Evolutionary conservation across 139 green algal genomes (phyloP), one percentile per base, ranked within the genome.

Genomic region (Chlamydomonas schloesseri): DNA sequence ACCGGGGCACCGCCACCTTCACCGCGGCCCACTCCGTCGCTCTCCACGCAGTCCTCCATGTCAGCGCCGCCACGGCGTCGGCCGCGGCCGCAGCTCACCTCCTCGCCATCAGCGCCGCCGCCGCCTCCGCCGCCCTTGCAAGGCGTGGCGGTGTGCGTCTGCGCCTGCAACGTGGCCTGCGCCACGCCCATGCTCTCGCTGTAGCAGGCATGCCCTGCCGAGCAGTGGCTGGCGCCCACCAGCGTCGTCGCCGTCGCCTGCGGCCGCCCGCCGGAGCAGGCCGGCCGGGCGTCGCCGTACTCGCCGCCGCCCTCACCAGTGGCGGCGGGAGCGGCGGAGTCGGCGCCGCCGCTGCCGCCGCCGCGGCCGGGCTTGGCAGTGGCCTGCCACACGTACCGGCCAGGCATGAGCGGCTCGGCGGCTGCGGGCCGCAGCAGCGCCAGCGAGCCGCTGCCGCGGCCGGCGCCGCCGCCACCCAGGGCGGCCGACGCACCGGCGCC

Each of bases 371-470:
- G 50, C 14, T 47, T 55, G 34, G 76, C 71, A 2, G 76, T 83
- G 4, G 79, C 65, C 67, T 85, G 67, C 79, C 79, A 85, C 31
- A 85, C 79, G 67, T 85, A 85, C 8, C 79, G 79, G 0, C 79
- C 79, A 0, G 79, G 79, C 79, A 85, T 85, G n/a, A 85, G 79
- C 47, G 79, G 79, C 47, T 85, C 79, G 0, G 79, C 79, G 0
- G 47, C 29, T 24, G 29, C 20, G 9, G 62, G 15, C 14, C 42
- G 64, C 31, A 29, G 6, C 57, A 13, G 31, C 23, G 53, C 26
- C 31, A 69, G 17, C 0, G 31, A 31, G 18, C 21, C 36, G 2
- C 36, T 33, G 62, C 57, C 2, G 42, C 29, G n/a, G 77, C 64
- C 46, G 42, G 42, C 42, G 42, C 6, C 42, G 42, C 42, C 42